phyloP scores from a whole-genome alignment of 257 asterid genomes.

The Solanum tarapatanum region DNA sequence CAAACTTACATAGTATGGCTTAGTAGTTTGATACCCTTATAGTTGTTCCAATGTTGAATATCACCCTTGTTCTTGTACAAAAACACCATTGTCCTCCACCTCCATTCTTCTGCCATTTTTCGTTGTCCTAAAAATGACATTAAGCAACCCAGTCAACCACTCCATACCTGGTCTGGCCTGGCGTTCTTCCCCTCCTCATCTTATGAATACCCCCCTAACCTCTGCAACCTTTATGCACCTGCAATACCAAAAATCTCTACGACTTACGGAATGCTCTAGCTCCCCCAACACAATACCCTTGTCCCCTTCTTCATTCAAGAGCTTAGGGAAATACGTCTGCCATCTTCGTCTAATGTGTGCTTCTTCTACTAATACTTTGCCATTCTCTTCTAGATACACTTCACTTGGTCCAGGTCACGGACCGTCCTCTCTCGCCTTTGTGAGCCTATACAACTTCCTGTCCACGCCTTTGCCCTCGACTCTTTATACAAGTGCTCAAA shows the following conservation, averaged over 20 bases:
- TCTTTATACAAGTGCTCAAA: not conserved
- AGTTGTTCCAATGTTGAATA: not conserved
- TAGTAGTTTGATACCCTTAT: not conserved
- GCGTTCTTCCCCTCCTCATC: not conserved
- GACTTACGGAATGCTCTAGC: not conserved
- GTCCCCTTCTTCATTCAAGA: not conserved
- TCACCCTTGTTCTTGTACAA: not conserved
- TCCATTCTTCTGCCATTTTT: not conserved
- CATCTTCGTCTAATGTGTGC: not conserved
- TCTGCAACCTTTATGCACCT: not conserved
- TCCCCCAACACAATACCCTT: not conserved
- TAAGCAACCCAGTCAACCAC: not conserved
- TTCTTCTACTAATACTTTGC: not conserved
- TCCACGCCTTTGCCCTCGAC: not conserved
- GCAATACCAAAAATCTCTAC: not conserved
- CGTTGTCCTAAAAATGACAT: not conserved
- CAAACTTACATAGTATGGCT: not conserved
- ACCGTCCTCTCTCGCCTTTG: not conserved
- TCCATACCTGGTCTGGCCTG: not conserved
- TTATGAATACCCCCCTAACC: not conserved
- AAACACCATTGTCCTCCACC: not conserved
- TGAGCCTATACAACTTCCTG: not conserved
- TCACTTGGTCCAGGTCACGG: not conserved
- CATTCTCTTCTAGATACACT: not conserved
- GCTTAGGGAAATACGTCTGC: not conserved